These are phyloP conservation scores for Botrytis byssoidea DNA, from an alignment of 2,329 filamentous ascomycete species.

Conservation along the genomic window DNA sequence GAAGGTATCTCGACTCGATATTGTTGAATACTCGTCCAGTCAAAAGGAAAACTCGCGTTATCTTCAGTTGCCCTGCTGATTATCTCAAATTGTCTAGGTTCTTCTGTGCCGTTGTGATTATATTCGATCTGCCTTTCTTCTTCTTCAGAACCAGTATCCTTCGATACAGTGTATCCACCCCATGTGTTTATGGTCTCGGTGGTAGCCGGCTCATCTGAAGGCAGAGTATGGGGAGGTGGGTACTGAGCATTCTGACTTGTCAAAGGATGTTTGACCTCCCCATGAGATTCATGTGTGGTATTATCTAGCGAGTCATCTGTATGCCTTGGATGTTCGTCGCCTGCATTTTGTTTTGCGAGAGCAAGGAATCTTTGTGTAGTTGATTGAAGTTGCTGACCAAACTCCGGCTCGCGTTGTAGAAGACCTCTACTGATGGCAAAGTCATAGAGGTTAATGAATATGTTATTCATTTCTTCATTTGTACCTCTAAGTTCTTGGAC, in stretches of 20 bases:
- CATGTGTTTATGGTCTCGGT: constrained; percentile 20
- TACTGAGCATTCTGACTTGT: constrained; percentile 1
- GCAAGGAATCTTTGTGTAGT: constrained; percentile 58
- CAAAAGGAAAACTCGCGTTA: constrained; percentile 54
- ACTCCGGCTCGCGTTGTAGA: constrained; percentile 54
- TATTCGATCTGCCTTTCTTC: constrained; percentile 27
- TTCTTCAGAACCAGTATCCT: constrained; percentile 25
- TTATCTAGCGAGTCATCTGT: constrained; percentile 30
- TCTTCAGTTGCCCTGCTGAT: constrained; percentile 51
- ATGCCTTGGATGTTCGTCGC: constrained; percentile 40
- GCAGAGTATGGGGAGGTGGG: constrained; percentile 17
- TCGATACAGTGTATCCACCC: constrained; percentile 34
- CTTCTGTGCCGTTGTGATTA: constrained; percentile 22
- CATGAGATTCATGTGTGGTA: constrained; percentile 16
- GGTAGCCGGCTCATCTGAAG: neutral
- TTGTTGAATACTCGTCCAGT: constrained; percentile 36
- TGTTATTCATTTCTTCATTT: constrained; percentile 71
- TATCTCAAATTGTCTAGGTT: constrained; percentile 45
- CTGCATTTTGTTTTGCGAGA: constrained; percentile 50
- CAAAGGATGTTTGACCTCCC: neutral
- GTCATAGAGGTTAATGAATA: constrained; percentile 67
- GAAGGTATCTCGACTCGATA: constrained; percentile 32
- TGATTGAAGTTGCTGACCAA: constrained; percentile 56
- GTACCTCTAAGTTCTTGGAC: constrained; percentile 67
- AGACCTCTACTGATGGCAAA: constrained; percentile 58